Conservation (phyloP, 23 red algal genomes). For the Gracilariopsis chorda region DNA sequence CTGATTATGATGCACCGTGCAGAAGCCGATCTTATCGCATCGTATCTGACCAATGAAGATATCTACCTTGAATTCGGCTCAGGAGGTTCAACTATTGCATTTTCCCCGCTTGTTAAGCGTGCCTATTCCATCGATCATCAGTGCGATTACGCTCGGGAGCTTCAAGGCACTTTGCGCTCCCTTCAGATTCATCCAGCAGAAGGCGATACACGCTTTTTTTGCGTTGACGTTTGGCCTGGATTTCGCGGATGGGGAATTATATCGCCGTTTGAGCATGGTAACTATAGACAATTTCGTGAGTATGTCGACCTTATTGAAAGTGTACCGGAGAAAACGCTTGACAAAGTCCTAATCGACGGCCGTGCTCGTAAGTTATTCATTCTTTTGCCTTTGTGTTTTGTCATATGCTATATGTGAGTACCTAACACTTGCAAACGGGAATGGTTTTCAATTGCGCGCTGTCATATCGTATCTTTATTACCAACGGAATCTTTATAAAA, state of each 20-base stretch:
- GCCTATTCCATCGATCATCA: conserved; percentile 67
- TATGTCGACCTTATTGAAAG: conserved; percentile 62
- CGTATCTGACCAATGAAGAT: conserved; percentile 35
- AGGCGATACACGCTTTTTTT: background rate
- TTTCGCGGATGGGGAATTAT: conserved; percentile 47
- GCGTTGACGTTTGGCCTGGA: conserved; percentile 3
- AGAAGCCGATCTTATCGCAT: conserved; percentile 58
- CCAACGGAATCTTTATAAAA: background rate
- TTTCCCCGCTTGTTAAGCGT: conserved; percentile 26
- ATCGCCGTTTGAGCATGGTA: conserved; percentile 52
- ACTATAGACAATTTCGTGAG: conserved; percentile 60
- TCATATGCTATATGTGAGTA: too few species aligned
- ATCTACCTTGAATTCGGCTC: conserved; percentile 63
- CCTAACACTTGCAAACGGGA: too few species aligned
- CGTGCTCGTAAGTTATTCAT: conserved; percentile 34
- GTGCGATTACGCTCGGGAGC: background rate
- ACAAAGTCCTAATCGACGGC: conserved; percentile 68
- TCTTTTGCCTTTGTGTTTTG: background rate
- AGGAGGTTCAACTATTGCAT: conserved; percentile 48
- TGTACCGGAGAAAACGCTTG: conserved; percentile 22
- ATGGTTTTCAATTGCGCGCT: too few species aligned
- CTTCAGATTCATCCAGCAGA: background rate
- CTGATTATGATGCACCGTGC: conserved; percentile 69
- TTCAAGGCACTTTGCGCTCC: background rate
- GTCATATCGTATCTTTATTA: too few species aligned